A percentile compares a stretch with the other conserved stretches of the same genome.
These are phyloP conservation scores for Sugiyamaella japonica DNA, from an alignment of 1,139 yeast genomes.

Conservation along the genomic window DNA sequence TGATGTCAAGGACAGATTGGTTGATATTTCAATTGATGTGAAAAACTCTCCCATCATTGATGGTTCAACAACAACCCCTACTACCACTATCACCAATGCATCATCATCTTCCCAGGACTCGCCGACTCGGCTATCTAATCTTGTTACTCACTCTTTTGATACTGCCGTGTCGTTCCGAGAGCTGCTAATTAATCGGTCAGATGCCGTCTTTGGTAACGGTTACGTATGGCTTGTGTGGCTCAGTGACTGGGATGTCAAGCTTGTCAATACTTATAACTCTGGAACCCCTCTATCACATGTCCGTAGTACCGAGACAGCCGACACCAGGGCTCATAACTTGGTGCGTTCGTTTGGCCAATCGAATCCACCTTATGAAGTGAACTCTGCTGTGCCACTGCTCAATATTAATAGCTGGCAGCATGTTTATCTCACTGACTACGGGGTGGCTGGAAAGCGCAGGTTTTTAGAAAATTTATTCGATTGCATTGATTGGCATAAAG, in stretches of 20 bases:
- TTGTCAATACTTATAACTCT: constrained; percentile 72
- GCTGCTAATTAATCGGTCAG: constrained; percentile 58
- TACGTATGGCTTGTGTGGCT: constrained; percentile 81
- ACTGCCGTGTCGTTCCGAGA: constrained; percentile 54
- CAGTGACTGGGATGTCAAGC: constrained; percentile 51
- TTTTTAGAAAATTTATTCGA: constrained; percentile 77
- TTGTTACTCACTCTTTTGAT: constrained; percentile 42
- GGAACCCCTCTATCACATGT: constrained; percentile 74
- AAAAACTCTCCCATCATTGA: constrained; percentile 28
- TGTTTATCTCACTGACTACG: constrained; percentile 82
- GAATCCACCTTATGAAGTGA: constrained; percentile 21
- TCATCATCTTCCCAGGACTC: constrained; percentile 10
- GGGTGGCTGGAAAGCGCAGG: constrained; percentile 72
- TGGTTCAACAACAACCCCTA: not conserved
- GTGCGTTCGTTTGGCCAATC: constrained; percentile 19
- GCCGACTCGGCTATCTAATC: constrained; percentile 24
- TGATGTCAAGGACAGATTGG: constrained; percentile 21
- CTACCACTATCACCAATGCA: constrained; percentile 10
- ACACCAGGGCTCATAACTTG: constrained; percentile 18
- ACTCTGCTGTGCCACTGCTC: constrained; percentile 69
- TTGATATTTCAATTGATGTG: constrained; percentile 30
- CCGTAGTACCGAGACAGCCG: constrained; percentile 13
- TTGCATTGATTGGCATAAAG: constrained; percentile 83
- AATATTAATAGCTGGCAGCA: constrained; percentile 85
- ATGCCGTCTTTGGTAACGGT: constrained; percentile 71